Evolutionary conservation across 23 red algal species (phyloP), one percentile per base, ranked within the genome.

Genomic region (Agarophyton chilense): DNA sequence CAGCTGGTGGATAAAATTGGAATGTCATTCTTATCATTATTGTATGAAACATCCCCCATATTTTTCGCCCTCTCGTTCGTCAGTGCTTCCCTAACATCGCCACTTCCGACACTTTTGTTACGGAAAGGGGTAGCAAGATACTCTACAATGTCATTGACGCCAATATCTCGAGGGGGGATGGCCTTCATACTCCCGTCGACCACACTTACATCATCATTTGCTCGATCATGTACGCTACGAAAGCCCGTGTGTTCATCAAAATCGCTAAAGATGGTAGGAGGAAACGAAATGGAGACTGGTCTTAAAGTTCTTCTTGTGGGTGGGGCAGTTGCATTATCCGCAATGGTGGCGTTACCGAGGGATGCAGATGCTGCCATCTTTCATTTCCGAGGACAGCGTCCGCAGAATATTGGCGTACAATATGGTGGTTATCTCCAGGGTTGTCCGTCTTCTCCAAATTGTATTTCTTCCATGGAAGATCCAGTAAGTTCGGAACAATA

Each of bases 391-490:
- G 91, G 91, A 81, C 22, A 84, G 6, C 80, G 81, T 22, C 91
- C 91, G 16, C n/a, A 50, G 52, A 85, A 86, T 34, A 63, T 94
- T 18, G 91, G 80, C 35, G n/a, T 85, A 6, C 49, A 74, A 6
- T 86, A 73, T 54, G 91, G 67, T 41, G 81, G 91, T 47, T 94
- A 86, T 43, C 81, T 94, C 16, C 51, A 84, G 19, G 60, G 73
- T 4, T 94, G 91, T 52, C 91, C 91, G 17, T 18, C 91, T 4
- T 64, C 91, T 33, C 80, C 81, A 29, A 94, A 94, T 81, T 94
- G 91, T 40, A 81, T 94, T 47, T 86, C 81, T 34, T 78, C 91
- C 1, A 54, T 71, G 67, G 80, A 61, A 18, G 49, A 94, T 78
- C 79, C 74, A 3, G 85, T 89, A 78, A 32, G 85, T 89, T 47